Base-by-base conservation (phyloP, 805 yeast genomes). In the Cyberlindnera mississippiensis region DNA sequence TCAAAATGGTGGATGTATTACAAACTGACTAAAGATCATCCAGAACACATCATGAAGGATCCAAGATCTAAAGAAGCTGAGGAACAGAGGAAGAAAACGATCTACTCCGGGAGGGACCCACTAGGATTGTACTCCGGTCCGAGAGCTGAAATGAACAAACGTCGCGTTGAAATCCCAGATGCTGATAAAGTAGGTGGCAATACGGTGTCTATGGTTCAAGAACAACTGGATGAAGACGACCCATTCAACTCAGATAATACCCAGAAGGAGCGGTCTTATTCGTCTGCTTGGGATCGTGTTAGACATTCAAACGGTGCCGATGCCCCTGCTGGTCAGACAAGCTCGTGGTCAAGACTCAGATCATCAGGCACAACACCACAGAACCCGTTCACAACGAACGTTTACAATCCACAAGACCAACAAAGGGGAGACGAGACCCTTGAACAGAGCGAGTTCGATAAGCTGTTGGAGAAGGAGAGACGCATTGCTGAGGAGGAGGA, bases 1-100 rank as follows among this genome's bases (percentile, higher is more conserved):
- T 52, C 67, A 2, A 62, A 56, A 53, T 76, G 80, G 79, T 63
- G 73, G 31, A 52, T 69, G 18, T 82, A 82, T 57, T 82, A 74
- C 56, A 63, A 67, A 36, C 59, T 68, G 44, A 72, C 85, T 0
- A 64, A 69, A 29, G 66, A 67, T 14, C 74, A 81, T 50, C 78
- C 82, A 0, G 68, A 67, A 16, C 67, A 68, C 37, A 65, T 74
- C 29, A 60, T 82, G 49, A 73, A 73, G 41, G 82, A 82, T 52
- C 89, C 89, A 6, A 62, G 71, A 51, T 52, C 55, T 0, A 51
- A 61, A 48, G 57, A 68, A 27, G 58, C 64, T 11, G 64, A 56
- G 4, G 50, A 49, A 9, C 48, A 46, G 27, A 48, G 57, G 36
- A 42, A 45, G 32, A 56, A 55, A 38, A 43, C 46, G 2, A 49